These are phyloP conservation scores for Bromus sterilis DNA, from an alignment of 176 grass and related monocot species.

Conservation along the genomic window DNA sequence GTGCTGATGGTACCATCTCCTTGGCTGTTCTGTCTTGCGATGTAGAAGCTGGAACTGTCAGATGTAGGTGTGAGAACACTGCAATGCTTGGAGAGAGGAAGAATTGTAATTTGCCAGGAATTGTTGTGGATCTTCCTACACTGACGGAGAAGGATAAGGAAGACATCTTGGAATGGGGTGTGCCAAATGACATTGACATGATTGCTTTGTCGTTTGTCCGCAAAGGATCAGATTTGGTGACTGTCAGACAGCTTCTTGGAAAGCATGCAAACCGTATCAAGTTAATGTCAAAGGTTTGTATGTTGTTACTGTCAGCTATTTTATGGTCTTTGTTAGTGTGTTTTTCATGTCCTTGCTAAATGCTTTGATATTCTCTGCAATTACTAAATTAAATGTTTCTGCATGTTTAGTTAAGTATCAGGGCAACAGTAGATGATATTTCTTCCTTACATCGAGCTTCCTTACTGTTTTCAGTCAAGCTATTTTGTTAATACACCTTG, in stretches of 20 bases:
- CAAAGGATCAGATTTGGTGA: constrained; percentile 93
- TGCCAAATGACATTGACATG: constrained; percentile 87
- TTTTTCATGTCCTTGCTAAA: neutral
- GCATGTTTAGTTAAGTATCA: no score
- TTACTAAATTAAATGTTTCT: neutral
- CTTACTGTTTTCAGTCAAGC: neutral
- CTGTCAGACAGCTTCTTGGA: constrained; percentile 63
- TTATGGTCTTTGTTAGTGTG: neutral
- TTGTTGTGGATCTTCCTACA: constrained; percentile 84
- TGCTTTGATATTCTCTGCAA: neutral
- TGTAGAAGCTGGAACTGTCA: constrained; percentile 71
- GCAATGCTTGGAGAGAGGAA: constrained; percentile 82
- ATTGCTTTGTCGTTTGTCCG: constrained; percentile 90
- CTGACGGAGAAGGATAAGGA: constrained; percentile 89
- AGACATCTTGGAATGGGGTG: constrained; percentile 81
- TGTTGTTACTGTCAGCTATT: neutral
- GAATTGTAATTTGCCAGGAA: constrained; percentile 88
- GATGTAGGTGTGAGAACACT: constrained; percentile 84
- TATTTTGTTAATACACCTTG: neutral
- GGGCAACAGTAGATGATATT: no score
- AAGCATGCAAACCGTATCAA: constrained; percentile 69
- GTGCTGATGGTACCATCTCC: constrained; percentile 85
- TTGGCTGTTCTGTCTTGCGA: constrained; percentile 73
- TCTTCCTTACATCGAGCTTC: neutral
- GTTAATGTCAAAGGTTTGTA: constrained; percentile 91